Conservation (phyloP, 2,329 filamentous ascomycete genomes). For the Aspergillus awamori region DNA sequence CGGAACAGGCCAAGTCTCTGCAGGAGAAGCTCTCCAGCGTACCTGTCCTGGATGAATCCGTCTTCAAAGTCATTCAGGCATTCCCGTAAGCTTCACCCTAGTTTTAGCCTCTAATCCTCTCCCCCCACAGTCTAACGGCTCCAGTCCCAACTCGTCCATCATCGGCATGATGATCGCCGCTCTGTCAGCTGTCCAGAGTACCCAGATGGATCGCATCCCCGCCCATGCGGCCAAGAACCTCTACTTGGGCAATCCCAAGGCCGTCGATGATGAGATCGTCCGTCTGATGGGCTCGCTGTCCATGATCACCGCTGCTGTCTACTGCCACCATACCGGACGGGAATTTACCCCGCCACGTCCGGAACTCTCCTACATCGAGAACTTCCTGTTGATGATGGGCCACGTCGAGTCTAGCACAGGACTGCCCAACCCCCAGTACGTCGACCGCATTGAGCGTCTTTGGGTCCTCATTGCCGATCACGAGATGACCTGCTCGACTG, state of each 20-base stretch:
- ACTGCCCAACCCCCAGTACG: conserved; percentile 51
- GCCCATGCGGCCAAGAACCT: conserved; percentile 2
- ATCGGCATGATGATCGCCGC: conserved; percentile 35
- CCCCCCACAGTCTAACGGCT: background rate
- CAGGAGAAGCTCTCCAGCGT: background rate
- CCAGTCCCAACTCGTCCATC: background rate
- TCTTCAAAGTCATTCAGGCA: background rate
- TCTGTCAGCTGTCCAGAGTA: conserved; percentile 40
- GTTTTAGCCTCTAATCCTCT: background rate
- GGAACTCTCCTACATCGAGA: conserved; percentile 55
- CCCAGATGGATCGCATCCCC: background rate
- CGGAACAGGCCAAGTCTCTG: background rate
- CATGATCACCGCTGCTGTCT: conserved; percentile 55
- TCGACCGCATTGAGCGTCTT: conserved; percentile 52
- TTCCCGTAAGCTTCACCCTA: background rate
- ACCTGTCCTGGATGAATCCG: background rate
- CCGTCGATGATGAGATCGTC: conserved; percentile 54
- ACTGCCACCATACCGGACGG: conserved; percentile 57
- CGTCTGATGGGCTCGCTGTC: conserved; percentile 50
- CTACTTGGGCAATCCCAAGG: background rate
- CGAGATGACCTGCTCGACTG: conserved; percentile 60
- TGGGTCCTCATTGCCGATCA: conserved; percentile 61
- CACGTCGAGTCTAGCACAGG: conserved; percentile 53
- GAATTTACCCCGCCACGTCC: conserved; percentile 55
- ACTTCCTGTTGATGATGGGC: conserved; percentile 58